These are phyloP conservation scores for Beauveria rudraprayagi DNA, from an alignment of 2,329 filamentous ascomycete species.

Conservation along the genomic window DNA sequence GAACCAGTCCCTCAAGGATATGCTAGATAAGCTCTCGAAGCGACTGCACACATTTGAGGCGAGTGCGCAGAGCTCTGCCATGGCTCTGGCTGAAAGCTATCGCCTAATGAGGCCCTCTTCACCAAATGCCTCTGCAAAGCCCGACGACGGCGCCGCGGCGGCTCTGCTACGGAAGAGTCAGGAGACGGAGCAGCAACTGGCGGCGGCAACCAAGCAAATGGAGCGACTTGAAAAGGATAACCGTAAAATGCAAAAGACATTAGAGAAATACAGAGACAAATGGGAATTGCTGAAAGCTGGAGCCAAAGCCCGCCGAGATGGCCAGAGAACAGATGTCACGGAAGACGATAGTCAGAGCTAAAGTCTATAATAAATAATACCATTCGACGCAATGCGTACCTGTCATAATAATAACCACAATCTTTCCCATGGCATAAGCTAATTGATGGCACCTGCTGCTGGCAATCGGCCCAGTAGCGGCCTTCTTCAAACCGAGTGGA, in stretches of 20 bases:
- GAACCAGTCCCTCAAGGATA: slow-evolving; percentile 76
- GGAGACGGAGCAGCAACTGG: slow-evolving; percentile 62
- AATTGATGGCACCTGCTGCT: background rate
- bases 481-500: background rate
- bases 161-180: slow-evolving; percentile 35
- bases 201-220: slow-evolving; percentile 48
- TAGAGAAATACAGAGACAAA: slow-evolving; percentile 51
- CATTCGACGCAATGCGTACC: background rate
- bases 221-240: slow-evolving; percentile 58
- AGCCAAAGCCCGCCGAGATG: slow-evolving; percentile 43
- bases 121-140: slow-evolving; percentile 27
- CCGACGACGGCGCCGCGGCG: slow-evolving; percentile 30
- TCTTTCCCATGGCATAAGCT: background rate
- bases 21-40: slow-evolving; percentile 78
- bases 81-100: slow-evolving; percentile 79
- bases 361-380: background rate
- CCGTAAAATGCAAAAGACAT: slow-evolving; percentile 45
- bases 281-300: slow-evolving; percentile 56
- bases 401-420: no score
- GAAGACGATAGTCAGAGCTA: slow-evolving; percentile 9
- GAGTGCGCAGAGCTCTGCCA: slow-evolving; percentile 77
- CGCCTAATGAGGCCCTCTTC: slow-evolving; percentile 52
- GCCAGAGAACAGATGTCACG: slow-evolving; percentile 3
- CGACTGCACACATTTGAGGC: slow-evolving; percentile 91
- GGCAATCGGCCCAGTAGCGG: background rate